These are phyloP conservation scores for Pinus albicaulis DNA, from an alignment of 75 land plant genomes.

Conservation along the genomic window DNA sequence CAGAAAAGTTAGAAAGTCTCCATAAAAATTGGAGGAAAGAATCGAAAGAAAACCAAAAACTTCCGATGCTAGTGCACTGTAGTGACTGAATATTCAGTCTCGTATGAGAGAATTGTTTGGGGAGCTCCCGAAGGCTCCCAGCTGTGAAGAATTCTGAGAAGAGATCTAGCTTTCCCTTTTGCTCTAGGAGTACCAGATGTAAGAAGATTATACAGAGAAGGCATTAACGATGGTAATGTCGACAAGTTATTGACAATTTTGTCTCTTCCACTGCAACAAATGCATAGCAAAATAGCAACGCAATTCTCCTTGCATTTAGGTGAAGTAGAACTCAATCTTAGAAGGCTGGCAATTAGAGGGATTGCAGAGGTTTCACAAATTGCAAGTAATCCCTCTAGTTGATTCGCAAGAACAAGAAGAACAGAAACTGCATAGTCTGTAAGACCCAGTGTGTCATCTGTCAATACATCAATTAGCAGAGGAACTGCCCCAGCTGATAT, in stretches of 20 bases:
- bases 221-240: slow-evolving; percentile 28
- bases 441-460: slow-evolving; percentile 46
- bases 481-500: slow-evolving; percentile 63
- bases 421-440: slow-evolving; percentile 57
- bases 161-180: slow-evolving; percentile 47
- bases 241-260: slow-evolving; percentile 22
- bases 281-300: slow-evolving; percentile 18
- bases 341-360: slow-evolving; percentile 44
- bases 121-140: too few relatives aligned
- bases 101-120: slow-evolving; percentile 8
- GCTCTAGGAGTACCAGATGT: slow-evolving; percentile 14
- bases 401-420: slow-evolving; percentile 43
- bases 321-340: slow-evolving; percentile 47
- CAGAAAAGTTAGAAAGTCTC: neutral
- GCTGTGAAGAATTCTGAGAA: slow-evolving; percentile 45
- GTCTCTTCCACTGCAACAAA: slow-evolving; percentile 38
- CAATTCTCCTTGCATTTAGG: slow-evolving; percentile 54
- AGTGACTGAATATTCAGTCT: too few relatives aligned
- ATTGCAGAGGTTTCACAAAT: slow-evolving; percentile 24
- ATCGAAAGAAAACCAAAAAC: neutral
- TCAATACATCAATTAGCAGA: slow-evolving; percentile 41
- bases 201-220: slow-evolving; percentile 27
- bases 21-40: too few relatives aligned
- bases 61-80: too few relatives aligned
- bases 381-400: slow-evolving; percentile 37